Conservation (phyloP, 805 yeast genomes). For the Candida sithepensis region DNA sequence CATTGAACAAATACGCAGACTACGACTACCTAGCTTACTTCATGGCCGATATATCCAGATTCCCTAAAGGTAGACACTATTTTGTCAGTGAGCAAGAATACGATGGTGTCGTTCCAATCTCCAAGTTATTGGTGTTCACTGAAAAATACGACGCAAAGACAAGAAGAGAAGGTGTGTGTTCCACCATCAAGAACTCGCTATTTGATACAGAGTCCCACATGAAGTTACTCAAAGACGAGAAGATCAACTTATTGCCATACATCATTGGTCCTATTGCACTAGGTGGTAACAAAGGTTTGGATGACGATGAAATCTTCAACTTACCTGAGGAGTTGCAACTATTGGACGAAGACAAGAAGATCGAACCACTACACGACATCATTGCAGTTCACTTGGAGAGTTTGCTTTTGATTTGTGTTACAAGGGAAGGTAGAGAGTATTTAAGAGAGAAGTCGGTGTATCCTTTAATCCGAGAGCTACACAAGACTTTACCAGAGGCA, state of each 20-base stretch:
- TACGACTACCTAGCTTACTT: conserved; percentile 83
- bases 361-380: conserved; percentile 70
- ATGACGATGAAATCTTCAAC: conserved; percentile 78
- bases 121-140: conserved; percentile 80
- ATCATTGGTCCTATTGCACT: conserved; percentile 77
- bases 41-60: conserved; percentile 87
- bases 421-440: conserved; percentile 66
- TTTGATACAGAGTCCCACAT: conserved; percentile 74
- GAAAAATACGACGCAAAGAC: conserved; percentile 72
- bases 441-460: conserved; percentile 82
- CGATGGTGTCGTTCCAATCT: conserved; percentile 73
- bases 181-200: conserved; percentile 84
- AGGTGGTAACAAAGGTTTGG: conserved; percentile 53
- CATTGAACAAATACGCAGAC: conserved; percentile 66
- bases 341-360: conserved; percentile 65
- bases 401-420: conserved; percentile 73
- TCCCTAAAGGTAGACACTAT: conserved; percentile 67
- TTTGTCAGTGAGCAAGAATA: conserved; percentile 69
- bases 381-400: conserved; percentile 75
- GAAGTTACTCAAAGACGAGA: conserved; percentile 52
- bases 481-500: conserved; percentile 44
- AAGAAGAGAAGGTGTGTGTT: conserved; percentile 89
- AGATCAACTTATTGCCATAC: conserved; percentile 75
- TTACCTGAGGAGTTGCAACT: conserved; percentile 87
- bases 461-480: conserved; percentile 82